A percentile compares a stretch with the other conserved stretches of the same genome.
phyloP scores from a whole-genome alignment of 2,329 filamentous ascomycete species.

The Trichoderma guizhouense region DNA sequence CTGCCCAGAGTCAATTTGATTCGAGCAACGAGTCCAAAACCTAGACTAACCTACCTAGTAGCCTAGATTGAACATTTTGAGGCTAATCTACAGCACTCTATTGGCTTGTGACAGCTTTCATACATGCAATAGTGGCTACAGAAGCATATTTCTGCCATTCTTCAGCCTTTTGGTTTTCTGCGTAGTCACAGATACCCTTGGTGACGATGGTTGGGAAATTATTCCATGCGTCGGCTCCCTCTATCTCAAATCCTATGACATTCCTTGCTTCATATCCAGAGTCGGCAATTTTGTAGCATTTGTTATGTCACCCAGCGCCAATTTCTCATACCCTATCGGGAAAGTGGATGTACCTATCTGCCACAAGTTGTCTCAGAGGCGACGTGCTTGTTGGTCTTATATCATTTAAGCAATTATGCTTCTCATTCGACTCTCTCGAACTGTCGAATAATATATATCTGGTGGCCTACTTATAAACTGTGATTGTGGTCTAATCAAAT shows the following conservation, averaged over 20 bases:
- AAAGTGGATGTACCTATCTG: not conserved
- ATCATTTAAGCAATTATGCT: not conserved
- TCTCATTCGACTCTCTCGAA: not conserved
- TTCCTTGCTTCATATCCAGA: conserved; percentile 29
- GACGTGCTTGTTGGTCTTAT: not conserved
- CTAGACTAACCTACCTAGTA: not conserved
- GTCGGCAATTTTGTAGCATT: not conserved
- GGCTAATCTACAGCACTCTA: not conserved
- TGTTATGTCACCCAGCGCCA: not conserved
- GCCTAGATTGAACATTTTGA: not conserved
- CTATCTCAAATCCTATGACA: conserved; percentile 33
- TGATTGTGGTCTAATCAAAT: not conserved
- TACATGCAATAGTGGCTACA: conserved; percentile 17
- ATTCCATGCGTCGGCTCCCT: conserved; percentile 28
- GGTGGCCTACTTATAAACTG: not conserved
- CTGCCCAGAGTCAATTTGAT: not conserved
- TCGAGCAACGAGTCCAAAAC: not conserved
- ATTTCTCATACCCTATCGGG: not conserved
- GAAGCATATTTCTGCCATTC: conserved; percentile 26
- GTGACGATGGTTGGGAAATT: conserved; percentile 33
- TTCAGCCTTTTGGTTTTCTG: conserved; percentile 37
- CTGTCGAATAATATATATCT: not conserved
- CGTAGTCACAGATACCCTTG: conserved; percentile 37
- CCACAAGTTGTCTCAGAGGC: not conserved
- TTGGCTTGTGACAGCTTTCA: not conserved